Evolutionary conservation across 2,329 filamentous ascomycete genomes (phyloP), one percentile per base, ranked within the genome.

Genomic region (Geoglossum cookeanum): DNA sequence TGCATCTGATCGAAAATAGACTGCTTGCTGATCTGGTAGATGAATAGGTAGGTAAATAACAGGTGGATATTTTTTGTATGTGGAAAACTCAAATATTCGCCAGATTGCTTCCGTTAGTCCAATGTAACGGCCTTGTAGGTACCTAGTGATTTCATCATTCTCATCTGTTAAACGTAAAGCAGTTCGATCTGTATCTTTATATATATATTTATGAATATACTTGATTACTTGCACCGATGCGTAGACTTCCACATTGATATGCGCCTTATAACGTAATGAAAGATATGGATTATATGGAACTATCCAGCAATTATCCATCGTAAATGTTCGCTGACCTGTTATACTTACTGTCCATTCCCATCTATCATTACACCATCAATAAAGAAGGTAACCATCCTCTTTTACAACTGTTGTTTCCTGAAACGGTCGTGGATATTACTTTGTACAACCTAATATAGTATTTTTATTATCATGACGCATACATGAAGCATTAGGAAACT

Each of bases 71-170:
- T n/a, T n/a, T n/a, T n/a, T n/a, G n/a, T n/a, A n/a, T n/a, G n/a
- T n/a, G n/a, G n/a, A n/a, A n/a, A n/a, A n/a, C n/a, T n/a, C n/a
- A n/a, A n/a, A n/a, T n/a, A n/a, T n/a, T n/a, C n/a, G n/a, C n/a
- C n/a, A 53, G 7, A 53, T 37, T 7, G 49, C 49, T 53, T 53
- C 33, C 29, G 27, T 53, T 6, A 27, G 49, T 53, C 27, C n/a
- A 53, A 53, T 37, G 29, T 53, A 53, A 53, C 27, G 29, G n/a
- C 29, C 27, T 53, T 53, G 49, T 53, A 53, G n/a, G n/a, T 53
- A 53, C 29, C 27, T 53, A 37, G 29, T 32, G n/a, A 53, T 53
- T n/a, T 53, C 27, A 53, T 53, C 27, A 53, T 53, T 53, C 29
- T 53, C n/a, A 32, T 53, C n/a, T 32, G 29, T 32, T 53, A 53